Percentiles rank a stretch among this genome's conserved stretches.
phyloP scores from a whole-genome alignment of 2,329 filamentous ascomycete genomes.

The Fusarium mundagurra region DNA sequence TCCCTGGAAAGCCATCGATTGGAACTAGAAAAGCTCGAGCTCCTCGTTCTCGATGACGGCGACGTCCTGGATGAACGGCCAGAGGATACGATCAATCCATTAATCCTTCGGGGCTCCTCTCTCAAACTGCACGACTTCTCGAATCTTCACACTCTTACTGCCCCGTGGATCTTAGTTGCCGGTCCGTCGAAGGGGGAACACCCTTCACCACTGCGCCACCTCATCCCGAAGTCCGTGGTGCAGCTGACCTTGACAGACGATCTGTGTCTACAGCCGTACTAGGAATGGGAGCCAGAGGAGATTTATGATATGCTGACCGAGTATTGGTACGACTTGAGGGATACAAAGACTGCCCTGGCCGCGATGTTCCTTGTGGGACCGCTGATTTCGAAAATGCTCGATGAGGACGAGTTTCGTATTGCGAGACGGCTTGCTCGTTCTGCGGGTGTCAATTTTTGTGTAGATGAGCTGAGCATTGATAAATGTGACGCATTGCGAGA shows the following conservation, averaged over 20 bases:
- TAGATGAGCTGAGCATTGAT: not conserved
- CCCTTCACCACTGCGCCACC: not conserved
- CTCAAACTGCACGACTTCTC: not conserved
- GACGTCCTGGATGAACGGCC: not conserved
- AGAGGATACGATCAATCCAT: not conserved
- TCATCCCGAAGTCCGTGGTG: not conserved
- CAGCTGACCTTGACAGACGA: not conserved
- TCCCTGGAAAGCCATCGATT: not conserved
- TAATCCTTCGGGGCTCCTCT: rapidly evolving
- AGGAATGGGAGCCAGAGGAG: rapidly evolving
- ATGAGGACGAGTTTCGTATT: rapidly evolving
- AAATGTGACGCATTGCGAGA: rapidly evolving
- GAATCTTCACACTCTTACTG: rapidly evolving
- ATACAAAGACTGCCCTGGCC: not conserved
- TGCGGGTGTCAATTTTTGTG: not conserved
- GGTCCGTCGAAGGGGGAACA: not conserved
- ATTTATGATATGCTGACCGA: rapidly evolving
- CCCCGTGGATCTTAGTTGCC: not conserved
- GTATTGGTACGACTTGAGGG: not conserved
- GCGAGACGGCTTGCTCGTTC: not conserved
- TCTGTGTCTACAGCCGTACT: not conserved
- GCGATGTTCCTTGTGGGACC: not conserved
- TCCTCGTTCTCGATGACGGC: not conserved
- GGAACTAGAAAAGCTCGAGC: not conserved
- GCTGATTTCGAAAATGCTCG: rapidly evolving